phyloP scores from a whole-genome alignment of 2,329 filamentous ascomycete genomes.

The Aspergillus puulaauensis region DNA sequence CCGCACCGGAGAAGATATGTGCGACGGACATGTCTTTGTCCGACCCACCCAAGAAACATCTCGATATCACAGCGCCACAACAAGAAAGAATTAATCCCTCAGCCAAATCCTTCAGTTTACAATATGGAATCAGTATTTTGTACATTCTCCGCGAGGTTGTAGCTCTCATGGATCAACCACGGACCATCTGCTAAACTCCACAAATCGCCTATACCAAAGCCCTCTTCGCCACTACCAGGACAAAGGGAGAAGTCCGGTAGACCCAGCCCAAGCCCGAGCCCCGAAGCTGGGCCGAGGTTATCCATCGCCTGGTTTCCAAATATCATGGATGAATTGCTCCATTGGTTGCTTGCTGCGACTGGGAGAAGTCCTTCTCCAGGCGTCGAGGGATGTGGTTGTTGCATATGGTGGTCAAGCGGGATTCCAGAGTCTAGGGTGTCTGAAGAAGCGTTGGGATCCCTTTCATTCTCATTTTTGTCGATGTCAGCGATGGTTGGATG shows the following conservation, averaged over 20 bases:
- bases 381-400: not conserved
- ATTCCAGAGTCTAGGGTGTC: not conserved
- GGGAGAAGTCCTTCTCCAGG: constrained; percentile 1
- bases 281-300: not conserved
- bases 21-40: constrained; percentile 12
- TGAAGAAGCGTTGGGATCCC: not conserved
- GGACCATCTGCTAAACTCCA: constrained; percentile 36
- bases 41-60: not conserved
- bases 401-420: not conserved
- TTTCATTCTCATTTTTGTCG: not conserved
- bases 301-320: constrained; percentile 7
- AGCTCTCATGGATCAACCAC: constrained; percentile 30
- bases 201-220: constrained; percentile 17
- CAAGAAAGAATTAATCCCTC: not conserved
- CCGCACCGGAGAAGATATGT: constrained; percentile 9
- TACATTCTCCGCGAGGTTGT: constrained; percentile 2
- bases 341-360: not conserved
- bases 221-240: constrained; percentile 15
- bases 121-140: not conserved
- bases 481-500: not conserved
- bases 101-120: not conserved
- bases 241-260: constrained; percentile 7
- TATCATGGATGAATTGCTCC: constrained; percentile 9
- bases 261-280: not conserved
- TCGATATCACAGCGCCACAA: not conserved